Percentiles rank a stretch among this genome's conserved stretches.
These are phyloP conservation scores for Candida sithepensis DNA, from an alignment of 805 yeast genomes.

Conservation along the genomic window DNA sequence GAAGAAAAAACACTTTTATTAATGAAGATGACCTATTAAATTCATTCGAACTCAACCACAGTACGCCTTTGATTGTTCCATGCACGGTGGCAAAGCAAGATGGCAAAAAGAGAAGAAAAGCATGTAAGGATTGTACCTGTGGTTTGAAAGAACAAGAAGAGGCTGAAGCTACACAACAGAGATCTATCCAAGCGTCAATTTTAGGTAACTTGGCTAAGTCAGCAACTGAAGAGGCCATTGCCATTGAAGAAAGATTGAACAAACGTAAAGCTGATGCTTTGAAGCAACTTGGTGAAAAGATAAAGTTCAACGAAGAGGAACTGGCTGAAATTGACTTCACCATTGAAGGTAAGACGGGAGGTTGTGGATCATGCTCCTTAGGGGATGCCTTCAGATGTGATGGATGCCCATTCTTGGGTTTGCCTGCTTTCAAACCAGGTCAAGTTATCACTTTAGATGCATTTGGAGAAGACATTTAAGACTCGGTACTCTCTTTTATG, in stretches of 20 bases:
- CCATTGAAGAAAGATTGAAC: constrained; percentile 47
- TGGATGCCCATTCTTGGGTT: constrained; percentile 95
- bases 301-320: constrained; percentile 55
- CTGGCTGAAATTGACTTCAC: constrained; percentile 92
- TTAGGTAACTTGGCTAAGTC: constrained; percentile 46
- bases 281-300: constrained; percentile 14
- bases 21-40: constrained; percentile 54
- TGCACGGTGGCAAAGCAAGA: constrained; percentile 41
- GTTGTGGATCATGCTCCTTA: constrained; percentile 94
- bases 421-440: constrained; percentile 98
- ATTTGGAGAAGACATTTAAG: constrained; percentile 70
- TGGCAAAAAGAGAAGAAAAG: constrained; percentile 73
- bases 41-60: constrained; percentile 26
- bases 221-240: constrained; percentile 51
- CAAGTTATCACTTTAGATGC: constrained; percentile 75
- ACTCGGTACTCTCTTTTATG: background rate
- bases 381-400: constrained; percentile 99
- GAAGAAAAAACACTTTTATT: constrained; percentile 43
- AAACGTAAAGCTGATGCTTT: constrained; percentile 30
- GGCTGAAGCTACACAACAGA: constrained; percentile 45
- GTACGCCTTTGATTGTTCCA: constrained; percentile 48
- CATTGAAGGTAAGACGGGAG: constrained; percentile 94
- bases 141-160: constrained; percentile 91
- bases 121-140: constrained; percentile 98
- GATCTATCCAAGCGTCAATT: constrained; percentile 41